phyloP scores from a whole-genome alignment of 163 green algal species.

The Coccomyxa subellipsoidea region DNA sequence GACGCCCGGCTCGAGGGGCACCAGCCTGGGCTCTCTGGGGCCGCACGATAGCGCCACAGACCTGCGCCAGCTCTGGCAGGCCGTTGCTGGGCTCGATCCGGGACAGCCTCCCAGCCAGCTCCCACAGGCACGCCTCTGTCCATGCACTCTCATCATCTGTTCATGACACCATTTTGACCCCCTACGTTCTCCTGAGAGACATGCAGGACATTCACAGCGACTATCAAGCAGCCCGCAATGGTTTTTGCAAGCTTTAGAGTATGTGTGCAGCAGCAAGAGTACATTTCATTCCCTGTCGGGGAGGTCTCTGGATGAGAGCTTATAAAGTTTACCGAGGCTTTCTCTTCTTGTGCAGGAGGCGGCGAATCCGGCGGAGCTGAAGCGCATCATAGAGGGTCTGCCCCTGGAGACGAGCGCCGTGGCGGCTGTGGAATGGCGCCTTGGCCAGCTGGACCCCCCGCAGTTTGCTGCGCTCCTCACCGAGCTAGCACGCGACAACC shows the following conservation, averaged over 20 bases:
- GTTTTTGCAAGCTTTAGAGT: no score
- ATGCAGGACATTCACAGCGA: no score
- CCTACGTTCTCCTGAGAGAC: no score
- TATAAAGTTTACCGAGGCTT: no score
- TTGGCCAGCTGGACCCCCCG: not conserved
- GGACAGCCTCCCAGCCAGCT: no score
- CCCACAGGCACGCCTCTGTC: not conserved
- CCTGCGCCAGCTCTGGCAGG: not conserved
- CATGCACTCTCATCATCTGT: no score
- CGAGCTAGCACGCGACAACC: conserved; percentile 23
- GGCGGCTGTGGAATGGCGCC: conserved; percentile 4
- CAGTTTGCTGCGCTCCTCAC: conserved; percentile 22
- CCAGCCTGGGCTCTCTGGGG: not conserved
- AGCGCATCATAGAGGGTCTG: conserved; percentile 14
- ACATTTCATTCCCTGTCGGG: no score
- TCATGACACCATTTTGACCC: no score
- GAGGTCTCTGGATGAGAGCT: no score
- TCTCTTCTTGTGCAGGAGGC: conserved; percentile 5
- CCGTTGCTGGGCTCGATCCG: not conserved
- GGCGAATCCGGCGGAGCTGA: not conserved
- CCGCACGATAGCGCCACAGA: not conserved
- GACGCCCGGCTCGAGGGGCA: not conserved
- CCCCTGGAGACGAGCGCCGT: conserved; percentile 20
- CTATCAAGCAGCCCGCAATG: no score
- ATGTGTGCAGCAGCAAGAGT: no score